Percentiles rank a stretch among this genome's conserved stretches.
Evolutionary conservation across 1,284 basidiomycete genomes (phyloP).

Genomic region (Fomitopsis schrenkii): DNA sequence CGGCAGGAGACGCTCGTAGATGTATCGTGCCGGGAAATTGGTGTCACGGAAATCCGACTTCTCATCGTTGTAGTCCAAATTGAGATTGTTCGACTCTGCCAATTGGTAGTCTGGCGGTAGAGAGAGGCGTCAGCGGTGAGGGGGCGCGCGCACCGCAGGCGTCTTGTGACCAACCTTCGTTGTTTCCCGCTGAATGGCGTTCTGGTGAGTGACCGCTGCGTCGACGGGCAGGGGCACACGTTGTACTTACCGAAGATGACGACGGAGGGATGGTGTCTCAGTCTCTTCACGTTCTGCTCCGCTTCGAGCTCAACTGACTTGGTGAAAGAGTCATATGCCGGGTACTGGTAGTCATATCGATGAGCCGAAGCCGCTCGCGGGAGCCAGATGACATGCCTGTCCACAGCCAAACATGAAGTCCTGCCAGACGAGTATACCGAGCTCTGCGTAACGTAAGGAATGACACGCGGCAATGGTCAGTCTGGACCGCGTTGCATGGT

Average conservation of each 20-base stretch:
- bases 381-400: conserved; percentile 25
- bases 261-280: conserved; percentile 75
- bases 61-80: conserved; percentile 81
- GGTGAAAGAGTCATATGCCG: conserved; percentile 71
- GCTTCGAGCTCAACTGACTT: conserved; percentile 66
- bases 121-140: conserved; percentile 3
- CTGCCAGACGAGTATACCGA: conserved; percentile 82
- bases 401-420: conserved; percentile 89
- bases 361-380: background rate
- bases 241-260: conserved; percentile 70
- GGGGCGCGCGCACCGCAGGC: background rate
- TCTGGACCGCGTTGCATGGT: background rate
- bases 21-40: conserved; percentile 81
- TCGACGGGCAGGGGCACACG: background rate
- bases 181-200: conserved; percentile 71
- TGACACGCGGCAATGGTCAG: background rate
- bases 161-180: conserved; percentile 56
- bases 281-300: conserved; percentile 66
- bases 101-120: conserved; percentile 63
- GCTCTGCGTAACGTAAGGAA: conserved; percentile 30
- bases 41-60: conserved; percentile 78
- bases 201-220: background rate
- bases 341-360: conserved; percentile 46
- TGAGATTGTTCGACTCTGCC: conserved; percentile 72
- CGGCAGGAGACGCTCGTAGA: conserved; percentile 83